These are phyloP conservation scores for Avena eriantha DNA, from an alignment of 176 grass and related monocot species.

Conservation along the genomic window DNA sequence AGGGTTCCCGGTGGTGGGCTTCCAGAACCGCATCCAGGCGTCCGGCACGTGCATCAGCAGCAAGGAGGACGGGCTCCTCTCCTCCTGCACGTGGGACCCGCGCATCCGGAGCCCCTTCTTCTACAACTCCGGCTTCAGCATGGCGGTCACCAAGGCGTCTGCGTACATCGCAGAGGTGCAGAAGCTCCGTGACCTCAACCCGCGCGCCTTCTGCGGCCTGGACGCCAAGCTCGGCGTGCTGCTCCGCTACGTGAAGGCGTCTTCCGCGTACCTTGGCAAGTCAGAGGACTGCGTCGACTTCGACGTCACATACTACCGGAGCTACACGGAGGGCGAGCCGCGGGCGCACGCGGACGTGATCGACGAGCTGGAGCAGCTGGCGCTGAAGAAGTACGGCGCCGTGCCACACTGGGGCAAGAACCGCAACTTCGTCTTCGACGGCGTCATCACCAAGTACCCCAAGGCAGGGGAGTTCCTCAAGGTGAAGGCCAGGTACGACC, in stretches of 20 bases:
- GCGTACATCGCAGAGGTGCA: slow-evolving; percentile 48
- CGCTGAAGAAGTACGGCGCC: slow-evolving; percentile 55
- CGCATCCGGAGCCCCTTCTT: slow-evolving; percentile 44
- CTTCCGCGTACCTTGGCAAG: slow-evolving; percentile 63
- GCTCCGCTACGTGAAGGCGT: slow-evolving; percentile 56
- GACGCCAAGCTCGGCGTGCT: slow-evolving; percentile 53
- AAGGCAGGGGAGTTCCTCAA: slow-evolving; percentile 34
- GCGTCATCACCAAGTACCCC: slow-evolving; percentile 40
- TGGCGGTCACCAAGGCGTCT: slow-evolving; percentile 32
- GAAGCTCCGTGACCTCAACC: slow-evolving; percentile 56
- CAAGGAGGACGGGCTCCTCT: slow-evolving; percentile 18
- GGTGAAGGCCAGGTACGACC: slow-evolving; percentile 52
- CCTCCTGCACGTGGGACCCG: slow-evolving; percentile 55
- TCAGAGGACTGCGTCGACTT: slow-evolving; percentile 48
- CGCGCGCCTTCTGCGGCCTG: slow-evolving; percentile 43
- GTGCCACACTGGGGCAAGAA: slow-evolving; percentile 83
- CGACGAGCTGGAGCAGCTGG: slow-evolving; percentile 66
- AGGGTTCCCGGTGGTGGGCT: slow-evolving; percentile 49
- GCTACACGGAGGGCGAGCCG: slow-evolving; percentile 1
- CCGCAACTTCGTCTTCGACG: slow-evolving; percentile 63
- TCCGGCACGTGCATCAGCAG: slow-evolving; percentile 38
- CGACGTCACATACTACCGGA: slow-evolving; percentile 63
- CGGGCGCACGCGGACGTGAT: slow-evolving; percentile 38
- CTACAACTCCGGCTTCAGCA: slow-evolving; percentile 51
- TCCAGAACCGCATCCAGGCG: slow-evolving; percentile 52